Evolutionary conservation across 83 land plant species (phyloP).

Genomic region (Picea abies): DNA sequence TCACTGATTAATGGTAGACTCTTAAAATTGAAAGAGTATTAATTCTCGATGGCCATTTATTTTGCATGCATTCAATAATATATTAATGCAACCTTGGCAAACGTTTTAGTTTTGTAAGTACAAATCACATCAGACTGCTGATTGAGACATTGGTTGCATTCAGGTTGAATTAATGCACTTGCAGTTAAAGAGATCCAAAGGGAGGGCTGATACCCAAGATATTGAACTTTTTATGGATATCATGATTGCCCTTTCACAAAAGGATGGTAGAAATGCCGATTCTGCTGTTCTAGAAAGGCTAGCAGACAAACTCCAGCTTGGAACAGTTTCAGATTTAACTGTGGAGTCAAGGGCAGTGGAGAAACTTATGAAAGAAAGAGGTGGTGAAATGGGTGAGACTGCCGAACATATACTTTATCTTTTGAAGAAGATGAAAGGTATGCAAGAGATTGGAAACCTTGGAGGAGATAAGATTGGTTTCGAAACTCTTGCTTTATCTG

Average conservation of each 20-base stretch:
- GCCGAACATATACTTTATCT: conserved; percentile 37
- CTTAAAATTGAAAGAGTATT: neutral
- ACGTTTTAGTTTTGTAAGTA: neutral
- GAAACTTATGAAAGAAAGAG: conserved; percentile 37
- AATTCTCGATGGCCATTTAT: neutral
- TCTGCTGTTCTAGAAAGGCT: conserved; percentile 52
- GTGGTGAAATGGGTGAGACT: conserved; percentile 30
- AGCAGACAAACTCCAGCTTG: conserved; percentile 50
- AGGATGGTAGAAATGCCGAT: conserved; percentile 48
- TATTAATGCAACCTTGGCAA: neutral
- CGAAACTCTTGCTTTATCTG: conserved; percentile 28
- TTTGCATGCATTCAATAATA: neutral
- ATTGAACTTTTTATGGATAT: conserved; percentile 68
- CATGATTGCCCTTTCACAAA: conserved; percentile 46
- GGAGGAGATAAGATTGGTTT: conserved; percentile 4
- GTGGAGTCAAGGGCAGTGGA: conserved; percentile 46
- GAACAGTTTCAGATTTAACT: conserved; percentile 40
- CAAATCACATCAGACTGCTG: neutral
- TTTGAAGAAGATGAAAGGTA: conserved; percentile 39
- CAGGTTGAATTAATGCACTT: conserved; percentile 15
- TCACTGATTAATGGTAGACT: neutral
- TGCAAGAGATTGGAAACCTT: conserved; percentile 32
- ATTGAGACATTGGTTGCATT: neutral
- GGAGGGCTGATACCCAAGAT: conserved; percentile 57
- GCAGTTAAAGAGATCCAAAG: conserved; percentile 56